Base-by-base conservation (phyloP, 805 yeast genomes). In the Hanseniaspora clermontiae region DNA sequence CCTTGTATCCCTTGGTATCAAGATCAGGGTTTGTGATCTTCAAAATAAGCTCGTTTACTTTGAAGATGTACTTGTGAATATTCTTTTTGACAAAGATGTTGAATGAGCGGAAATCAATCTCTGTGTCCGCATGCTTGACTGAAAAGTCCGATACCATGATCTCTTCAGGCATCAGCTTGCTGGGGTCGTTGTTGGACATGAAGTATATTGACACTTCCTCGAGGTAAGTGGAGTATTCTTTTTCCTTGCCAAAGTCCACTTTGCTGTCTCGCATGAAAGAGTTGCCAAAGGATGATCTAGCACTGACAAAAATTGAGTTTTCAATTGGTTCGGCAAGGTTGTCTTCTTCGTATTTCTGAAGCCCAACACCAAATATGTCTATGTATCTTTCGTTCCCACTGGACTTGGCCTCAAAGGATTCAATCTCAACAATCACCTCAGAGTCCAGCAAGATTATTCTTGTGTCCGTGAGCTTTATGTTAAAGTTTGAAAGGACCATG, bases 21-120 rank as follows among this genome's bases (percentile, higher is more conserved):
- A 87, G 60, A 72, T 77, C 14, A 79, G 72, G 79, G 80, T 78
- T 66, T 82, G 78, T 11, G 74, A 75, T 58, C 81, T 77, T 54
- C 82, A 63, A 1, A 79, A 71, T 2, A 78, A 71, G 10, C 32
- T 49, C 55, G 15, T 43, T 39, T 12, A 29, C 45, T 29, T 38
- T 51, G n/a, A 51, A 43, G 1, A 37, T 49, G 29, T 49, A 43
- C 37, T 50, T 45, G 24, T 49, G 40, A 5, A 45, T 48, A n/a
- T 31, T 45, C 31, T 43, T 43, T 17, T 45, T 42, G n/a, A 51
- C 31, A 31, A 43, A 27, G 14, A 51, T 17, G 17, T 43, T 45
- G 34, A 57, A 57, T 2, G 57, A 52, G 12, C 34, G 34, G 10
- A 52, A 37, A 5, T n/a, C 12, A 7, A 46, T 17, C 2, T 8